phyloP scores from a whole-genome alignment of 164 flowering plant genomes.

The Magnolia officinalis region DNA sequence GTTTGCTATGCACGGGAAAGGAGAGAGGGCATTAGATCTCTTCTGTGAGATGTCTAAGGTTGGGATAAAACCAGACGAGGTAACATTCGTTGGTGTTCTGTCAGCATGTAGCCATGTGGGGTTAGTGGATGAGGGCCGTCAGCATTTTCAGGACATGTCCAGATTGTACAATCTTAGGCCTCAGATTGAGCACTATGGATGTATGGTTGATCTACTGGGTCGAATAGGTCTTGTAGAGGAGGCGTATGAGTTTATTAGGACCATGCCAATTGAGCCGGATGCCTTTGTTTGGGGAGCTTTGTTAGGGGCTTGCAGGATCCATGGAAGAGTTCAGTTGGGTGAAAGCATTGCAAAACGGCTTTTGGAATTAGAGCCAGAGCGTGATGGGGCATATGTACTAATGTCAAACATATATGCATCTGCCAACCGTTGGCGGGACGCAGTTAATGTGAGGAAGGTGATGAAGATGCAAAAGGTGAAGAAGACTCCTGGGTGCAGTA shows the following conservation, averaged over 20 bases:
- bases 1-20: conserved; percentile 22
- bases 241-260: conserved; percentile 13
- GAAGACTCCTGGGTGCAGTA: conserved; percentile 21
- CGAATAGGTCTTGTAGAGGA: conserved; percentile 16
- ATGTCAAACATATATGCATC: conserved; percentile 23
- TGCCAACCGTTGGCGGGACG: conserved; percentile 12
- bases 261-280: conserved; percentile 20
- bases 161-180: conserved; percentile 14
- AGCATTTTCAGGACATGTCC: conserved; percentile 14
- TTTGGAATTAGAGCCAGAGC: conserved; percentile 16
- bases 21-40: conserved; percentile 10
- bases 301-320: conserved; percentile 21
- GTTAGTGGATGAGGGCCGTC: conserved; percentile 18
- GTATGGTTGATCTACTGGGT: conserved; percentile 23
- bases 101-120: conserved; percentile 22
- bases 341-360: conserved; percentile 7
- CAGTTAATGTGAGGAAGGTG: conserved; percentile 13
- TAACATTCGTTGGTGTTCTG: conserved; percentile 19
- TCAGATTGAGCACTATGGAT: conserved; percentile 22
- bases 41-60: conserved; percentile 17
- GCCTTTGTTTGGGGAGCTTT: conserved; percentile 20
- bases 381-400: conserved; percentile 18
- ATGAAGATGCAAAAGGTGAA: conserved; percentile 15
- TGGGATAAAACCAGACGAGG: conserved; percentile 15
- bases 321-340: conserved; percentile 14